Evolutionary conservation across 495 filamentous ascomycete genomes (phyloP), one percentile per base, ranked within the genome.

Genomic region (Penicillium psychrofluorescens): DNA sequence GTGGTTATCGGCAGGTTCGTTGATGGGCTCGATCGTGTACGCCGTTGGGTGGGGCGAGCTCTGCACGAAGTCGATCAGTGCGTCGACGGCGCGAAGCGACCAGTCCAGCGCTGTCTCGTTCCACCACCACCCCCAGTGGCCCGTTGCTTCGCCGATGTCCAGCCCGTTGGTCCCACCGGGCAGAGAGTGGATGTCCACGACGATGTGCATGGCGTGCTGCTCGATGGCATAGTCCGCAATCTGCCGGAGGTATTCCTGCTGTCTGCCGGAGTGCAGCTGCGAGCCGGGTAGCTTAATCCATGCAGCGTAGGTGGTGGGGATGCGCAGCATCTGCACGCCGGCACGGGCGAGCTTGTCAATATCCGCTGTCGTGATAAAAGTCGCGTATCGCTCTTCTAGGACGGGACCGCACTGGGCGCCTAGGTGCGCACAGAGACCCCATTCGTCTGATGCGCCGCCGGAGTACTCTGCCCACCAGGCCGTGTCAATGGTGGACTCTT

Each of bases 401-500:
- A 62, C 48, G 1, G 50, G 29, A 0, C 42, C 43, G 38, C 61
- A 66, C 16, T 45, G 36, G n/a, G 43, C 28, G 0, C 60, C 58
- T 0, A 66, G 54, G 13, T 55, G 38, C 8, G 41, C 32, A 39
- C 60, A 66, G 11, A 66, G 49, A 22, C 22, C 22, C 60, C 63
- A 63, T 62, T 63, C 58, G 44, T 63, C 58, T 9, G 45, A 34
- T 4, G 50, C 62, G 2, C 48, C 46, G 38, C 35, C 40, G 32
- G 51, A 49, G 29, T 58, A 45, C 10, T 40, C 47, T 9, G 29
- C 40, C 61, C 61, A 64, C 48, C 54, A 66, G 0, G 39, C 9
- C 3, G 47, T 58, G 45, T 61, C 56, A 29, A 63, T 58, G 8
- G 55, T 60, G 15, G 60, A 58, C 41, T 66, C 62, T 46, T 66